Conservation (phyloP, 2,329 filamentous ascomycete genomes). For the Xylariaceae sp. region DNA sequence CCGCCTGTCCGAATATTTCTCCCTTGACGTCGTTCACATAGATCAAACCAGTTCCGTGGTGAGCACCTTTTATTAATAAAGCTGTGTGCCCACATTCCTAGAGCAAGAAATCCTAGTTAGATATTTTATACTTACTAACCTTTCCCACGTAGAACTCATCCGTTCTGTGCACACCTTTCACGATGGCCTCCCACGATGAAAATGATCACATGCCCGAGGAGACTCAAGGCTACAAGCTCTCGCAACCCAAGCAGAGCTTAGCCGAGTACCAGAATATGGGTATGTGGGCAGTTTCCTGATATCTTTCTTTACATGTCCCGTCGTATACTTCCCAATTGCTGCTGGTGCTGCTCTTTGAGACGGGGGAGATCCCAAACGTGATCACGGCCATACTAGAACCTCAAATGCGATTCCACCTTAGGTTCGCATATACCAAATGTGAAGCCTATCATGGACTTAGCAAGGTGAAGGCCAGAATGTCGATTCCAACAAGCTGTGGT, state of each 20-base stretch:
- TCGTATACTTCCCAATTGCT: background rate
- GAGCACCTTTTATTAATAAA: background rate
- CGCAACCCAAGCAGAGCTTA: slow-evolving; percentile 94
- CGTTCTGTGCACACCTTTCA: slow-evolving; percentile 44
- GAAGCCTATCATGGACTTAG: background rate
- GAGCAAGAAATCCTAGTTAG: background rate
- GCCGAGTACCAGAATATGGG: slow-evolving; percentile 94
- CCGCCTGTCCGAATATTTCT: slow-evolving; percentile 35
- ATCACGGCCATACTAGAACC: background rate
- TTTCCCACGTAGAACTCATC: slow-evolving; percentile 12
- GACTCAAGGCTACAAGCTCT: slow-evolving; percentile 97
- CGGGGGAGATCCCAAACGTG: background rate
- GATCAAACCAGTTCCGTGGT: background rate
- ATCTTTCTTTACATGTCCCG: background rate
- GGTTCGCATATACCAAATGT: background rate
- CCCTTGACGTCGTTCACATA: background rate
- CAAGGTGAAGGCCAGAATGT: background rate
- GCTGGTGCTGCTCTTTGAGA: background rate
- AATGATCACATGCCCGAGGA: slow-evolving; percentile 86
- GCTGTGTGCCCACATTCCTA: background rate
- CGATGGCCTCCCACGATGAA: slow-evolving; percentile 71
- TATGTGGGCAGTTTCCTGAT: slow-evolving; percentile 54
- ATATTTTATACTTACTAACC: background rate
- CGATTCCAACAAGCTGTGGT: background rate
- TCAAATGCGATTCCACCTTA: background rate